phyloP scores from a whole-genome alignment of 2,329 filamentous ascomycete genomes.

The Sarocladium kiliense region DNA sequence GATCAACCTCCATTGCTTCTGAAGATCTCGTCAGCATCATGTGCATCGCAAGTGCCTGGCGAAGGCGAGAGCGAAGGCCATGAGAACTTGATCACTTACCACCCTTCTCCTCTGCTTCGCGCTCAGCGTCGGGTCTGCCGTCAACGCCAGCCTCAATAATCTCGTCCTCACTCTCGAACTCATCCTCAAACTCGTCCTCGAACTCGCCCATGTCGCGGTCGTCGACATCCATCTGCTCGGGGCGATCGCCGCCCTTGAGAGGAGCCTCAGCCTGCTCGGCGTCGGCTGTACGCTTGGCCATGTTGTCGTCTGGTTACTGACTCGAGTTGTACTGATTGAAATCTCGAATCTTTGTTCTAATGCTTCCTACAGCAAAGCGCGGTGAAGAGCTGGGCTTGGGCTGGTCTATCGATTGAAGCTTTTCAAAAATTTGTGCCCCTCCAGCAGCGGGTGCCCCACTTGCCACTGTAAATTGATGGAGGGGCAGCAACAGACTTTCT shows the following conservation, averaged over 20 bases:
- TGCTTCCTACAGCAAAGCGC: background rate
- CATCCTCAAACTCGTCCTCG: slow-evolving; percentile 91
- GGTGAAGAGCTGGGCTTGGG: background rate
- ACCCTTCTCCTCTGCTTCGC: slow-evolving; percentile 81
- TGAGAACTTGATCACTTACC: no score
- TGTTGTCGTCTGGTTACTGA: slow-evolving; percentile 20
- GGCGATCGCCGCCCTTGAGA: slow-evolving; percentile 57
- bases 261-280: slow-evolving; percentile 39
- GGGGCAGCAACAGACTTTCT: background rate
- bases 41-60: no score
- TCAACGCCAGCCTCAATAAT: slow-evolving; percentile 93
- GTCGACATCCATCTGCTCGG: slow-evolving; percentile 63
- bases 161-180: slow-evolving; percentile 85
- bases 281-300: slow-evolving; percentile 59
- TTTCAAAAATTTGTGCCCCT: slow-evolving; percentile 10
- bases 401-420: background rate
- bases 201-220: slow-evolving; percentile 70
- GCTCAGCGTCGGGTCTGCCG: slow-evolving; percentile 84
- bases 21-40: background rate
- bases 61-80: no score
- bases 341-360: background rate
- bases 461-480: slow-evolving; percentile 8
- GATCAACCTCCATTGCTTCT: slow-evolving; percentile 89
- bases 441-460: slow-evolving; percentile 3
- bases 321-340: background rate